Conservation (phyloP, 1,284 basidiomycete species). For the Entoloma clypeatum region DNA sequence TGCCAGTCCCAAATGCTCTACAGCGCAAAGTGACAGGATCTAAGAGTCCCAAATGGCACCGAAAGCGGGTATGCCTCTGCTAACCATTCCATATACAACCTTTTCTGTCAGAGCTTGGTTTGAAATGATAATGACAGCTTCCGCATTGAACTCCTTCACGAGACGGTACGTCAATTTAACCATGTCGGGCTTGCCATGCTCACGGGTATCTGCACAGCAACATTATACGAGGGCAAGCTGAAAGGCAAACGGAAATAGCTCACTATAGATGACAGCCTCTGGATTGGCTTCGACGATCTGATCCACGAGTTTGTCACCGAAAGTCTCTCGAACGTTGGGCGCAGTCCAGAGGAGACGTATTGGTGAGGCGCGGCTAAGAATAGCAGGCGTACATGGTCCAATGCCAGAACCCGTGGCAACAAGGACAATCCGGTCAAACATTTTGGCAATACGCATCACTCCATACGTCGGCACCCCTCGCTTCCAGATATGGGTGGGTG, state of each 20-base stretch:
- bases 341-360: conserved; percentile 61
- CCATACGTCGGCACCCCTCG: conserved; percentile 57
- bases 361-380: conserved; percentile 48
- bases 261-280: conserved; percentile 55
- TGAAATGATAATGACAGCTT: conserved; percentile 59
- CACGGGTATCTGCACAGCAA: conserved; percentile 58
- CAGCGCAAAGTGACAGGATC: no score
- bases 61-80: conserved; percentile 56
- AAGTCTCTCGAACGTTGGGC: conserved; percentile 57
- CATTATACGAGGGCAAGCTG: neutral
- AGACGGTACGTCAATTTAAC: conserved; percentile 54
- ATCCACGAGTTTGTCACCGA: conserved; percentile 57
- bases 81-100: conserved; percentile 58
- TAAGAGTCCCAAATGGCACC: conserved; percentile 55
- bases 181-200: conserved; percentile 27
- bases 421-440: conserved; percentile 55
- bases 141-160: conserved; percentile 56
- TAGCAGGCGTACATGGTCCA: conserved; percentile 54
- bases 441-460: conserved; percentile 51
- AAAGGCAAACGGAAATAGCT: conserved; percentile 3
- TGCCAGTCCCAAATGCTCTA: no score
- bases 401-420: conserved; percentile 61
- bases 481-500: conserved; percentile 52
- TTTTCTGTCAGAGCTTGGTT: conserved; percentile 60
- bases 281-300: conserved; percentile 48